Evolutionary conservation across 495 filamentous ascomycete species (phyloP).

Genomic region (Daldinia childiae): DNA sequence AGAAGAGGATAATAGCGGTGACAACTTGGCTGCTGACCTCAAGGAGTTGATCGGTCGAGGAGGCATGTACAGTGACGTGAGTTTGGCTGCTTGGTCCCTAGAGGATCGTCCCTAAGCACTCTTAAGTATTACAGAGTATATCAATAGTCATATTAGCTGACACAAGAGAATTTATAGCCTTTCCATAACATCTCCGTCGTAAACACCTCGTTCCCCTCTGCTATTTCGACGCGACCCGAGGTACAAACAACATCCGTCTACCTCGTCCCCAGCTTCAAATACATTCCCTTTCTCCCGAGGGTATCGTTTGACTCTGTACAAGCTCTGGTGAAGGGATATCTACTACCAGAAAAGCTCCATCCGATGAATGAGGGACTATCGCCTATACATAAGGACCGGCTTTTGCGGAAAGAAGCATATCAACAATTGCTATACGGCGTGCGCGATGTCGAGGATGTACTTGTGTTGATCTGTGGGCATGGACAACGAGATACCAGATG

Average conservation of each 20-base stretch:
- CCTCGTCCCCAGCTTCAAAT: conserved; percentile 81
- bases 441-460: conserved; percentile 69
- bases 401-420: conserved; percentile 54
- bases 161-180: conserved; percentile 62
- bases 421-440: conserved; percentile 55
- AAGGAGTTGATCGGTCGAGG: conserved; percentile 72
- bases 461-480: conserved; percentile 88
- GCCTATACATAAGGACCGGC: conserved; percentile 57
- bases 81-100: conserved; percentile 46
- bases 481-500: conserved; percentile 81
- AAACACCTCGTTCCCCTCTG: conserved; percentile 72
- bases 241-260: conserved; percentile 68
- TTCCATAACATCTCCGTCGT: conserved; percentile 79
- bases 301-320: conserved; percentile 60
- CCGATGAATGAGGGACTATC: conserved; percentile 64
- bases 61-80: conserved; percentile 75
- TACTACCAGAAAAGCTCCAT: conserved; percentile 68
- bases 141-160: conserved; percentile 26
- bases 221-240: conserved; percentile 49
- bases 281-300: conserved; percentile 73
- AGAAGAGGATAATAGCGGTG: conserved; percentile 60
- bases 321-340: conserved; percentile 64
- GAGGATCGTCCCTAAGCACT: conserved; percentile 11
- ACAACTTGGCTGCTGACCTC: conserved; percentile 75
- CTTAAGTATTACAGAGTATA: background rate